Percentiles rank a stretch among this genome's conserved stretches.
phyloP scores from a whole-genome alignment of 225 moss, liverwort and hornwort genomes.

The Sphagnum tenellum region DNA sequence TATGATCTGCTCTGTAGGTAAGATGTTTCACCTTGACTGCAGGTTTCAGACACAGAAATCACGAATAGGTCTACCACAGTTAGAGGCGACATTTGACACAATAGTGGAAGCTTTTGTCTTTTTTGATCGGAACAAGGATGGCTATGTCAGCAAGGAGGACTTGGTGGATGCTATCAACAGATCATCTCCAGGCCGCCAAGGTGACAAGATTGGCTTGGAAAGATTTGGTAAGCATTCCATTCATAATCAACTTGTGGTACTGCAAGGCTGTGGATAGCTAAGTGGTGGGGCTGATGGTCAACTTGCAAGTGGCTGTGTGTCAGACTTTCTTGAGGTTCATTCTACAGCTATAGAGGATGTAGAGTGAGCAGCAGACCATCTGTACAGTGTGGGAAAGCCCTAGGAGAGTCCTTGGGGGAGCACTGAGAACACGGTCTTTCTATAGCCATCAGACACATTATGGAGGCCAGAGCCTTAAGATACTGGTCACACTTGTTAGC shows the following conservation, averaged over 20 bases:
- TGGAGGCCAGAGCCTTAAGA: no score
- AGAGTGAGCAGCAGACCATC: not conserved
- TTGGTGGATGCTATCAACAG: slow-evolving; percentile 29
- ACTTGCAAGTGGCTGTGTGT: not conserved
- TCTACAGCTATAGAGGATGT: not conserved
- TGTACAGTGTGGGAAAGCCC: no score
- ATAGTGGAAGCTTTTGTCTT: slow-evolving; percentile 67
- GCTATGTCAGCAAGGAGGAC: slow-evolving; percentile 61
- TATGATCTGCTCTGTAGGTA: not conserved
- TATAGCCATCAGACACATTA: no score
- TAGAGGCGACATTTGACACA: slow-evolving; percentile 55
- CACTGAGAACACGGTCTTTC: no score
- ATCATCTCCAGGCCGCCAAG: slow-evolving; percentile 26
- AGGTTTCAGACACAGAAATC: slow-evolving; percentile 14
- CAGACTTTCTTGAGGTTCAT: not conserved
- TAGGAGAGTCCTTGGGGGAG: no score
- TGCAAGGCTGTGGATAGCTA: not conserved
- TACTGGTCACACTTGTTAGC: no score
- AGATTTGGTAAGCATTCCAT: slow-evolving; percentile 40
- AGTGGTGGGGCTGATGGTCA: no score
- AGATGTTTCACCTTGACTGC: slow-evolving; percentile 13
- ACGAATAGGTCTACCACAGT: slow-evolving; percentile 40
- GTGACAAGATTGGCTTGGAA: slow-evolving; percentile 33
- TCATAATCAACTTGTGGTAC: not conserved
- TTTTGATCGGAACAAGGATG: slow-evolving; percentile 55